Base-by-base conservation (phyloP, 2,329 filamentous ascomycete species). In the Fusarium anguioides region DNA sequence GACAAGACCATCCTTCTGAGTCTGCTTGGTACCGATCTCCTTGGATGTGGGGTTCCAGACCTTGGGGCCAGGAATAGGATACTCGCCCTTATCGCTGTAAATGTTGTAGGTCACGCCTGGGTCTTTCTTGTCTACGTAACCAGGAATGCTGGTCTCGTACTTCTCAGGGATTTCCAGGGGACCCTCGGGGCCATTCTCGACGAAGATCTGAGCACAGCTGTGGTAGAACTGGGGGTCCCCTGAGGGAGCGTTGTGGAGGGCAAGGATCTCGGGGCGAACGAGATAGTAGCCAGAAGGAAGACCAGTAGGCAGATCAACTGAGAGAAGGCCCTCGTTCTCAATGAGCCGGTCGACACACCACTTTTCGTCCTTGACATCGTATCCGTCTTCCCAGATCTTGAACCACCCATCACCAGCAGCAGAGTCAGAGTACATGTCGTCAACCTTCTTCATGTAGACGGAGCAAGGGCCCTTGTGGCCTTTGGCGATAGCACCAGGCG, bases 341-440 rank as follows among this genome's bases (percentile, higher is more conserved):
- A 90, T 90, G 59, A 94, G 81, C 61, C 86, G 87, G 73, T 92
- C 86, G 5, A 88, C 90, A 77, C 91, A 93, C 90, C 91, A 94
- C 74, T 86, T 80, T 26, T 80, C 75, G 3, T 81, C 80, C 7
- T 75, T 69, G 7, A 79, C 75, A 70, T 91, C 83, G 77, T 91
- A 92, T 42, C 89, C 89, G 49, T 89, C 84, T 58, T 91, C 85
- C 82, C 85, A 92, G 74, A 94, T 86, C 83, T 93, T 93, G 83
- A 94, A 91, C 91, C 91, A 94, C 36, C 91, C 91, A 48, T 82
- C 79, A 6, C 91, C 90, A 23, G 83, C 79, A 47, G 87, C 87
- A 14, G 84, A 76, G 65, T 82, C 80, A 21, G 74, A 75, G 14
- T 79, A 79, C 59, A 89, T 87, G 57, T 87, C 82, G 66, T 81